Evolutionary conservation across 2,329 filamentous ascomycete genomes (phyloP).

Genomic region (Talaromyces sp.): DNA sequence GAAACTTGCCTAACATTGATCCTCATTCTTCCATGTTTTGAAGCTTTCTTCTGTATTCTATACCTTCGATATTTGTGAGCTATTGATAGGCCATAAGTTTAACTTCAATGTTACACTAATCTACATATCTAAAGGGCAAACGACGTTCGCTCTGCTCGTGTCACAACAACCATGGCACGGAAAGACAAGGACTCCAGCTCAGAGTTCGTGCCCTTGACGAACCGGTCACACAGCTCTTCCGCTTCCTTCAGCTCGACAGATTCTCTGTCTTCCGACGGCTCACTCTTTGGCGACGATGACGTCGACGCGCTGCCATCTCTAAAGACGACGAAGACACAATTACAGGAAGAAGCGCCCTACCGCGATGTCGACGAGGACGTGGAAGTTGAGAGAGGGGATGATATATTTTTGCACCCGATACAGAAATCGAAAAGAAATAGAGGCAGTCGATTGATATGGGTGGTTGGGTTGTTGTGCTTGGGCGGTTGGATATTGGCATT

Average conservation of each 20-base stretch:
- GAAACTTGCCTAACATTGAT: background rate
- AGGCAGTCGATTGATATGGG: conserved; percentile 39
- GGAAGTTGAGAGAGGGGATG: conserved; percentile 26
- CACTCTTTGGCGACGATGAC: background rate
- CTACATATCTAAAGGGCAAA: background rate
- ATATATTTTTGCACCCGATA: conserved; percentile 24
- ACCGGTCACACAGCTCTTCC: conserved; percentile 25
- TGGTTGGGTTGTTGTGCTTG: conserved; percentile 39
- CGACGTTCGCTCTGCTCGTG: background rate
- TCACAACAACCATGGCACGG: conserved; percentile 13
- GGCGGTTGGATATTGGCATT: conserved; percentile 47
- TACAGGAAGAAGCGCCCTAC: conserved; percentile 27
- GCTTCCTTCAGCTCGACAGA: conserved; percentile 27
- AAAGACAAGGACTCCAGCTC: background rate
- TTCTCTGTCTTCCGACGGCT: background rate
- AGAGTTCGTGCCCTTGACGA: conserved; percentile 30
- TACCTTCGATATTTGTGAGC: background rate
- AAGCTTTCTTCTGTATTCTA: background rate
- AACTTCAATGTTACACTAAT: conserved; percentile 4
- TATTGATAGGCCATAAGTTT: background rate
- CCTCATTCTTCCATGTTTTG: too few relatives aligned
- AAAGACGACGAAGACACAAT: conserved; percentile 8
- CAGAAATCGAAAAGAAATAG: conserved; percentile 30
- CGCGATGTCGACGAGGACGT: conserved; percentile 36
- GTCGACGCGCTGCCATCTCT: conserved; percentile 20